Base-by-base conservation (phyloP, 164 flowering plant species). In the Liquidambar formosana region DNA sequence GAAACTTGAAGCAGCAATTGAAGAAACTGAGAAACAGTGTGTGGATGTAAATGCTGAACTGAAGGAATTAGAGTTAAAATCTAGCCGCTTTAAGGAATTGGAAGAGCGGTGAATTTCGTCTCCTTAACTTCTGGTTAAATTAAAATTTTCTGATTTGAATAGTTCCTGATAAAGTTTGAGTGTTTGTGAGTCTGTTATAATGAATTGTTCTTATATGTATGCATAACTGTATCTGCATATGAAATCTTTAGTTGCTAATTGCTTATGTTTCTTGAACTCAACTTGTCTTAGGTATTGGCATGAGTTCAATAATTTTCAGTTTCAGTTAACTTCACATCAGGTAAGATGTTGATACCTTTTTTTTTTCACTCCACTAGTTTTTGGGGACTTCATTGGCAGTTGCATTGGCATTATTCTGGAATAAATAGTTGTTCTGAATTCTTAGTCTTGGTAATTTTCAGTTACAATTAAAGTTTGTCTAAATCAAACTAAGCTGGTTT, bases 251-350 rank as follows among this genome's bases (percentile, higher is more conserved):
- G 41, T 44, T 44, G 44, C 26, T 62, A 57, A 69, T 44, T 49
- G 27, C n/a, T 21, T 56, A 38, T 59, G 53, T 57, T 54, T 63
- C n/a, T 12, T 69, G 26, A 5, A 14, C 63, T 70, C 45, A 26
- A 54, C 72, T 21, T 75, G 51, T 71, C 18, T 43, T 77, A 95
- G 99, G 86, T 95, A 95, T 54, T 95, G 99, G 97, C 97, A 89
- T 46, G 97, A 91, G 76, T 95, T 89, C 86, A 95, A 95, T 68
- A 89, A 89, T 78, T 95, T 89, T 71, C 99, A 95, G 88, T 95
- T 91, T 83, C 97, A 89, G 75, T 63, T 95, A 68, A 88, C 82
- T 68, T 83, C 96, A 38, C 90, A 95, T 82, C 99, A 95, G 97
- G 97, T 91, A 66, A 57, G 77, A 70, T 63, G 25, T 56, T 65